phyloP scores from a whole-genome alignment of 2,329 filamentous ascomycete species.

The Paraphaeosphaeria minitans region DNA sequence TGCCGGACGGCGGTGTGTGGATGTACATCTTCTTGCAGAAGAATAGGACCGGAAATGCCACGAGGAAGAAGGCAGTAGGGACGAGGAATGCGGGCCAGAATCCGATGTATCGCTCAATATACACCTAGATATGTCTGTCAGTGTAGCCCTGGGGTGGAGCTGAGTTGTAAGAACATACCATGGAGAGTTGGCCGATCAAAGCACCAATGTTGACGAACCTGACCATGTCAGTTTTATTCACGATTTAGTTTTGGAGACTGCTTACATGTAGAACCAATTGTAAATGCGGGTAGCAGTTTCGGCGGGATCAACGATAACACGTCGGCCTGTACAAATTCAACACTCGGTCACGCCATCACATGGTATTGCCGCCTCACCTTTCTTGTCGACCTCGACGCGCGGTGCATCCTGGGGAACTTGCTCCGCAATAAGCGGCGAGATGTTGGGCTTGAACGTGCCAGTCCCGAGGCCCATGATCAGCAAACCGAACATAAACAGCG shows the following conservation, averaged over 20 bases:
- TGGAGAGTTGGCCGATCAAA: conserved; percentile 42
- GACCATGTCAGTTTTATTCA: neutral
- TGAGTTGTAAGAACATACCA: conserved; percentile 23
- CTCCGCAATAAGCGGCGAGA: conserved; percentile 62
- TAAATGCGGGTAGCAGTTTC: conserved; percentile 72
- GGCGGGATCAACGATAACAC: conserved; percentile 69
- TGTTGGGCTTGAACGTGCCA: conserved; percentile 72
- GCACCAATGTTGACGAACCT: conserved; percentile 47
- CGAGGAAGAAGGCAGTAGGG: conserved; percentile 67
- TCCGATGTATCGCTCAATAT: conserved; percentile 59
- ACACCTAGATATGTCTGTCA: conserved; percentile 18
- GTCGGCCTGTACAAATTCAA: conserved; percentile 15
- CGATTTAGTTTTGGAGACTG: neutral
- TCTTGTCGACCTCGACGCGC: conserved; percentile 49
- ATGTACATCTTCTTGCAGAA: conserved; percentile 66
- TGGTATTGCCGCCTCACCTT: conserved; percentile 48
- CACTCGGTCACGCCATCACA: neutral
- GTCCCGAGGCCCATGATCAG: conserved; percentile 70
- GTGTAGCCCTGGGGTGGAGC: neutral
- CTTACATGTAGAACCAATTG: conserved; percentile 53
- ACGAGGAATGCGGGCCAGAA: conserved; percentile 75
- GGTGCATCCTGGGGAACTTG: conserved; percentile 66
- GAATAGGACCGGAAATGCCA: conserved; percentile 64
- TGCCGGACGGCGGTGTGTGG: conserved; percentile 67
- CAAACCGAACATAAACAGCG: conserved; percentile 61